Evolutionary conservation across 2,329 filamentous ascomycete species (phyloP).

Genomic region (Albophoma yamanashiensis): DNA sequence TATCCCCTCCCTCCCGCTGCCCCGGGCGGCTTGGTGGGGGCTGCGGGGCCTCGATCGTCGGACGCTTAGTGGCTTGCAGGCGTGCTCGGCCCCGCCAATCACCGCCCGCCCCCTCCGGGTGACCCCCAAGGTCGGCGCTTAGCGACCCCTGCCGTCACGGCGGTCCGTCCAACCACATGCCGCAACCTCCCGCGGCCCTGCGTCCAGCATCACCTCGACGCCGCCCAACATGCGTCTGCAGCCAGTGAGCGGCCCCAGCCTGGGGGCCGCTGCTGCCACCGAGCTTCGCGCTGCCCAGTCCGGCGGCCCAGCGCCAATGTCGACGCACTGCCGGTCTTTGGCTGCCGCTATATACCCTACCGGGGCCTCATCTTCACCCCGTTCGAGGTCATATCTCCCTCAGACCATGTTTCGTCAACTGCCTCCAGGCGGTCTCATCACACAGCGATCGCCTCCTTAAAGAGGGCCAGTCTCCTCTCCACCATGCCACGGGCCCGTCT

Average conservation of each 20-base stretch:
- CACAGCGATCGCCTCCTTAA: slow-evolving; percentile 20
- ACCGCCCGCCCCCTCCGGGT: slow-evolving; percentile 4
- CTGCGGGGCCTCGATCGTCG: not conserved
- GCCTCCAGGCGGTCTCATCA: slow-evolving; percentile 32
- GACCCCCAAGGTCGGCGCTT: slow-evolving; percentile 23
- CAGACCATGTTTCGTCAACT: slow-evolving; percentile 38
- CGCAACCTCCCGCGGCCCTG: slow-evolving; percentile 4
- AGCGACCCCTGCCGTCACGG: slow-evolving; percentile 20
- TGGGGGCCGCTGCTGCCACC: not conserved
- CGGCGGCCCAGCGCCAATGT: slow-evolving; percentile 11
- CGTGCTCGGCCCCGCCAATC: slow-evolving; percentile 11
- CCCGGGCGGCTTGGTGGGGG: not conserved
- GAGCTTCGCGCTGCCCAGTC: slow-evolving; percentile 1
- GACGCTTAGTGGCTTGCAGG: not conserved
- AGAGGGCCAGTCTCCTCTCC: slow-evolving; percentile 17
- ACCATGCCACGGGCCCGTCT: slow-evolving; percentile 28
- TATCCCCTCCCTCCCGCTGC: no score
- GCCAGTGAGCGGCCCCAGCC: not conserved
- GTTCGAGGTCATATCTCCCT: slow-evolving; percentile 31
- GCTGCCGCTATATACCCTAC: slow-evolving; percentile 48
- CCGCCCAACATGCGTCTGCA: slow-evolving; percentile 1
- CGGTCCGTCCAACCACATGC: slow-evolving; percentile 29
- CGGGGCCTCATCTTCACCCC: slow-evolving; percentile 25
- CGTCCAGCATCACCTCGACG: slow-evolving; percentile 2
- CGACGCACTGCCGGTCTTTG: slow-evolving; percentile 35